Base-by-base conservation (phyloP, 805 yeast species). In the Danielozyma ontarioensis region DNA sequence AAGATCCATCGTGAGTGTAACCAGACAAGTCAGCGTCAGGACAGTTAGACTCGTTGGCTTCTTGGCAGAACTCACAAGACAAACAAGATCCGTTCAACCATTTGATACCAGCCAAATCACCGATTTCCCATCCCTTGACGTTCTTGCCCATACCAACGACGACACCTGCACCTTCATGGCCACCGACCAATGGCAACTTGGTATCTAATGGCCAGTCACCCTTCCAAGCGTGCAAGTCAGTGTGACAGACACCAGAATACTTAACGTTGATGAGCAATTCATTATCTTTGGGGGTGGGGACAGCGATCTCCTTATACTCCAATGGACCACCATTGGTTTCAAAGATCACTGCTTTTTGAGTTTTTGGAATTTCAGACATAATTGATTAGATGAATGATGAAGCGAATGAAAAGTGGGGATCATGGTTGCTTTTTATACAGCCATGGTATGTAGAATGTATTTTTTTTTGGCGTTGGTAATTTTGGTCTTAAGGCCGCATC, bases 1-100 rank as follows among this genome's bases (percentile, higher is more conserved):
- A 77, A 34, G 82, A 72, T 62, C 71, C 85, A 52, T 79, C 83
- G 55, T 79, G 83, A 33, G 85, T 78, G 71, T 76, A 79, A 57
- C 89, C 89, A 24, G 86, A 64, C 46, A 81, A 69, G 50, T 77
- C 84, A 31, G 86, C 85, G 10, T 74, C 52, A 29, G 76, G 68
- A 68, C 89, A 83, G 51, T 63, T 63, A 32, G 70, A 52, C 66
- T 82, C 75, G 38, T 57, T 56, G 24, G 61, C 53, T 31, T 51
- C 49, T 39, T 61, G 62, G 45, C 72, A 65, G 55, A 48, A 59
- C 52, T 65, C 72, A 50, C 72, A 65, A 27, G 46, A 39, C 44
- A 62, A 36, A 48, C 72, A 65, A n/a, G 70, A 60, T 37, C 68
- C 66, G 42, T 65, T 65, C 55, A 65, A 62, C 72, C 72, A 65